Base-by-base conservation (phyloP, 768 basidiomycete genomes). In the Serendipita sp. region DNA sequence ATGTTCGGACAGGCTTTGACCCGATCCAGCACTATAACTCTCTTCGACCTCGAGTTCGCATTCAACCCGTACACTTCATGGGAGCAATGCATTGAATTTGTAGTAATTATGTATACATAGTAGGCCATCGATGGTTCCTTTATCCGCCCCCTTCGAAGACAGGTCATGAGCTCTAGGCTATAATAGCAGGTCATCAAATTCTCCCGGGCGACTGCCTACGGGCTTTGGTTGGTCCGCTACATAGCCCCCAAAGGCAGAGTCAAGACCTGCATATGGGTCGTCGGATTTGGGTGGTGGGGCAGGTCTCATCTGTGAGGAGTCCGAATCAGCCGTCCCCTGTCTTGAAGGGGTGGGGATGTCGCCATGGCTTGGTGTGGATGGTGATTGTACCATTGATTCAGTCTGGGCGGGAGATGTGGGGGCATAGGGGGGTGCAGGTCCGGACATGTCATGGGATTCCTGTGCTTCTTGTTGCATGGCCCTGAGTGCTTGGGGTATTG, bases 191-290 rank as follows among this genome's bases (percentile, higher is more conserved):
- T 89, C 87, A 67, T 89, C 85, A 51, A 84, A 78, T 63, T 81
- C 81, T 64, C 76, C 76, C n/a, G 64, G 69, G 46, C 64, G 41
- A 47, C 77, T 72, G 28, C 71, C 73, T 76, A 86, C 78, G 62
- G 88, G 85, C 63, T 78, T 79, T 51, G 91, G 90, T 70, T 82
- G 79, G 73, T 93, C 89, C 30, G 82, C 84, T 46, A 81, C 64
- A 70, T 89, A 88, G 68, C 80, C 83, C 16, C 84, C 84, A 70
- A 92, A 90, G 60, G 87, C 88, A 45, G 82, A 80, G 68, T 80
- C 88, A 64, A 96, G 74, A 67, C 86, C 86, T 3, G 89, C 90
- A 72, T 96, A 96, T 28, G 91, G 91, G 74, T 94, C 91, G 44
- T 70, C 41, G 37, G 30, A 54, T 68, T 66, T 71, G 69, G 62